These are phyloP conservation scores for Bruguiera parviflora DNA, from an alignment of 345 rosid species.

Conservation along the genomic window DNA sequence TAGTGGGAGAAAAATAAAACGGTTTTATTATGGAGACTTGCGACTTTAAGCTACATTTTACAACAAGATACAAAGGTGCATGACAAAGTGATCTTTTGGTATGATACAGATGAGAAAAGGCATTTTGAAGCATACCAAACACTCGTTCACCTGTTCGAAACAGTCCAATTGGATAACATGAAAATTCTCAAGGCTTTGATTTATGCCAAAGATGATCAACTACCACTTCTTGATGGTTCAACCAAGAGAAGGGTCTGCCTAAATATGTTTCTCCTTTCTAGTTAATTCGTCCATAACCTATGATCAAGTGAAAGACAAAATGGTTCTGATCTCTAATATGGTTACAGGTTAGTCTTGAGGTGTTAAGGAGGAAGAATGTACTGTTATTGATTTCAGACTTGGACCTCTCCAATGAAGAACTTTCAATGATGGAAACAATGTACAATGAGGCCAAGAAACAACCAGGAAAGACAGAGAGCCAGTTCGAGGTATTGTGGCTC, in stretches of 20 bases:
- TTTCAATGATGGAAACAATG: conserved; percentile 46
- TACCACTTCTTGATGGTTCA: conserved; percentile 35
- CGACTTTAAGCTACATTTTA: too few relatives aligned
- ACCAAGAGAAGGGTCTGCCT: conserved; percentile 29
- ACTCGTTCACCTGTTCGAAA: conserved; percentile 34
- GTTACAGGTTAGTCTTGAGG: conserved; percentile 60
- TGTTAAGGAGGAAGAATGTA: conserved; percentile 63
- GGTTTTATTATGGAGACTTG: too few relatives aligned
- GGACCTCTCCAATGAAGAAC: conserved; percentile 51
- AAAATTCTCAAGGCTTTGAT: conserved; percentile 39
- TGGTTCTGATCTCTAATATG: too few relatives aligned
- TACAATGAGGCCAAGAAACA: conserved; percentile 48
- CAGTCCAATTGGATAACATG: conserved; percentile 38
- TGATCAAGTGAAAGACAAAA: too few relatives aligned
- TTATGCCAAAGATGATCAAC: conserved; percentile 37
- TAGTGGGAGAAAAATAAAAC: too few relatives aligned
- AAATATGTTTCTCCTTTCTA: background rate
- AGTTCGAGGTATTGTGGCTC: conserved; percentile 78
- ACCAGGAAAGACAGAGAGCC: conserved; percentile 36
- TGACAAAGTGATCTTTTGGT: background rate
- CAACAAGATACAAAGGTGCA: too few relatives aligned
- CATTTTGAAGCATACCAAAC: conserved; percentile 38
- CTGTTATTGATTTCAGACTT: conserved; percentile 69
- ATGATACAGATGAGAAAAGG: conserved; percentile 40
- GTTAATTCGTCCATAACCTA: background rate